A percentile compares a stretch with the other conserved stretches of the same genome.
phyloP scores from a whole-genome alignment of 2,329 filamentous ascomycete genomes.

The Scedosporium minutisporum region DNA sequence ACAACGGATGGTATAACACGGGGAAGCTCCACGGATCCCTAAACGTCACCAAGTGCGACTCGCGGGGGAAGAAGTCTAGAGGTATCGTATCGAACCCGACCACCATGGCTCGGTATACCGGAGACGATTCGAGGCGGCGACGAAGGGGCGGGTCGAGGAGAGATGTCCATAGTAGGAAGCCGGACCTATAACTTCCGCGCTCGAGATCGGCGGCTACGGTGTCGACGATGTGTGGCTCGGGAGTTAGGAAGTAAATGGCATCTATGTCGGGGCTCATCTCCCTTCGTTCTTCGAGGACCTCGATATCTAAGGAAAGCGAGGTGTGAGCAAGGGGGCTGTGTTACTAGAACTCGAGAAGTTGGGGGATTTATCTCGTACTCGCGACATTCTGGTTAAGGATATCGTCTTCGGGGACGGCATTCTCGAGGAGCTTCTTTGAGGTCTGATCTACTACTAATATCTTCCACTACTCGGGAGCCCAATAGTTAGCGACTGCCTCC shows the following conservation, averaged over 20 bases:
- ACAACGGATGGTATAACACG: conserved; percentile 79
- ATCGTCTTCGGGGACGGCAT: conserved; percentile 88
- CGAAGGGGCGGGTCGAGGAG: conserved; percentile 62
- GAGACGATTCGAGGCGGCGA: conserved; percentile 64
- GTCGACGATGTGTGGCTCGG: conserved; percentile 80
- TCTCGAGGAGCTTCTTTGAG: conserved; percentile 79
- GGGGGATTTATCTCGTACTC: conserved; percentile 51
- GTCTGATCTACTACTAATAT: conserved; percentile 80
- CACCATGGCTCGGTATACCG: conserved; percentile 61
- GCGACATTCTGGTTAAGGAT: conserved; percentile 95
- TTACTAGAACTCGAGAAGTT: not conserved
- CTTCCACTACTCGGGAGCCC: conserved; percentile 64
- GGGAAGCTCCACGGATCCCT: conserved; percentile 94
- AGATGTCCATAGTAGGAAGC: conserved; percentile 77
- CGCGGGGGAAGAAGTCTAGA: conserved; percentile 80
- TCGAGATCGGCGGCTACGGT: conserved; percentile 91
- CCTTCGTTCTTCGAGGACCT: conserved; percentile 81
- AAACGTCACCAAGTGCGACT: conserved; percentile 86
- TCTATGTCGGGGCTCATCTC: conserved; percentile 83
- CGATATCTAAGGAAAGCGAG: conserved; percentile 60
- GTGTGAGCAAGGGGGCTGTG: conserved; percentile 11
- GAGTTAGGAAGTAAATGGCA: conserved; percentile 84
- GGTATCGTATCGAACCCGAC: conserved; percentile 74
- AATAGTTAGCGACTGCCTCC: not conserved
- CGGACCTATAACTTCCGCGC: conserved; percentile 66